These are phyloP conservation scores for Boechera stricta DNA, from an alignment of 345 rosid species.

Conservation along the genomic window DNA sequence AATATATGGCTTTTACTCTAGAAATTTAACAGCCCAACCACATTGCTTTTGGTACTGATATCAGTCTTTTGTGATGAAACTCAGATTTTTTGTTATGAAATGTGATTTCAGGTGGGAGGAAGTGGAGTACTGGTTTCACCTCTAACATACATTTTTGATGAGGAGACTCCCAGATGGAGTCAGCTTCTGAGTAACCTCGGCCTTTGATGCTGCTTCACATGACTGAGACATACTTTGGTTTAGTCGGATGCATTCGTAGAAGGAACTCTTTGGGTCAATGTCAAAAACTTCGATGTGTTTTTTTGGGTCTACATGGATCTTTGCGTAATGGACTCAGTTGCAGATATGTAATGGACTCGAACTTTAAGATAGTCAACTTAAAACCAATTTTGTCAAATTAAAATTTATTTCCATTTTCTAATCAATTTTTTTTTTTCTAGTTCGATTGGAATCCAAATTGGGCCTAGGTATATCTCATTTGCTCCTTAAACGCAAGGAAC, in stretches of 20 bases:
- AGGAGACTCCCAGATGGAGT: constrained; percentile 90
- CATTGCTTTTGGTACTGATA: background rate
- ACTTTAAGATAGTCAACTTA: background rate
- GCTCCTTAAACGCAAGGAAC: background rate
- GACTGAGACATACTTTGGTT: constrained; percentile 17
- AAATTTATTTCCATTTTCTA: background rate
- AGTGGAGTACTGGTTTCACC: constrained; percentile 91
- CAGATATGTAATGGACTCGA: background rate
- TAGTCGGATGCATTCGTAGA: background rate
- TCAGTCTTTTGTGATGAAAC: background rate
- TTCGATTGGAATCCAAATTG: background rate
- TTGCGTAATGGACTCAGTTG: background rate
- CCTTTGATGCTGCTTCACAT: constrained; percentile 38
- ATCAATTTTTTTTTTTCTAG: background rate
- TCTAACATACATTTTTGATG: constrained; percentile 89
- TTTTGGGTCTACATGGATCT: background rate
- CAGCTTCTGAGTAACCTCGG: constrained; percentile 71
- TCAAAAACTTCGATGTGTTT: background rate
- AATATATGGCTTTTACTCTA: background rate
- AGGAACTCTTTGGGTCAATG: background rate
- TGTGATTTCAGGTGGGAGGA: constrained; percentile 75
- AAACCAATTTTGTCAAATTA: background rate
- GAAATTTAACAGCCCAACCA: background rate
- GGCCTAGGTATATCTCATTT: background rate
- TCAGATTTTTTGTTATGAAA: background rate